Evolutionary conservation across 768 basidiomycete genomes (phyloP).

Genomic region (Calocera viscosa): DNA sequence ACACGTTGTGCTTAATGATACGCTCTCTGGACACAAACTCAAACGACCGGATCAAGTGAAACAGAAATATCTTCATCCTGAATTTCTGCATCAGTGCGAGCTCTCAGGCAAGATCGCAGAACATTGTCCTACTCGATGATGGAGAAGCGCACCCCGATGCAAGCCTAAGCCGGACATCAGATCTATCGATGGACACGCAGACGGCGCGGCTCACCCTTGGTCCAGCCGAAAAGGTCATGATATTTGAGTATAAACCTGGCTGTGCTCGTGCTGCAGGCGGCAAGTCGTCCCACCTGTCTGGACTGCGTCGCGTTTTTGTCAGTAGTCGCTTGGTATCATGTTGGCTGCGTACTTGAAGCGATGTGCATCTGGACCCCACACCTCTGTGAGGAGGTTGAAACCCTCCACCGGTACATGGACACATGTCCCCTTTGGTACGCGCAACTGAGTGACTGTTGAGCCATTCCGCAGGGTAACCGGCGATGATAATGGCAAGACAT

Average conservation of each 20-base stretch:
- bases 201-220: conserved; percentile 22
- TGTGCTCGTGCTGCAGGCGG: not conserved
- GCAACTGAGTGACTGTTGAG: not conserved
- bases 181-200: not conserved
- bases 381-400: not conserved
- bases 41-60: conserved; percentile 35
- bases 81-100: not conserved
- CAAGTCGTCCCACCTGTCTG: not conserved
- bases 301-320: not conserved
- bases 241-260: conserved; percentile 16
- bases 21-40: conserved; percentile 35
- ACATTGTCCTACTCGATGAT: conserved; percentile 27
- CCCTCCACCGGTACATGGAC: not conserved
- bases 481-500: not conserved
- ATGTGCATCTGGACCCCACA: not conserved
- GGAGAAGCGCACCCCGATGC: conserved; percentile 39
- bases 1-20: conserved; percentile 37
- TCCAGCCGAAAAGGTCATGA: conserved; percentile 45
- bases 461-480: not conserved
- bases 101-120: not conserved
- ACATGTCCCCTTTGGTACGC: not conserved
- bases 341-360: not conserved
- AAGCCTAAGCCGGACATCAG: conserved; percentile 24
- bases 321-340: not conserved
- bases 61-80: conserved; percentile 38